Conservation (phyloP, 306 rosid species). For the Trichosanthes cucumerina region DNA sequence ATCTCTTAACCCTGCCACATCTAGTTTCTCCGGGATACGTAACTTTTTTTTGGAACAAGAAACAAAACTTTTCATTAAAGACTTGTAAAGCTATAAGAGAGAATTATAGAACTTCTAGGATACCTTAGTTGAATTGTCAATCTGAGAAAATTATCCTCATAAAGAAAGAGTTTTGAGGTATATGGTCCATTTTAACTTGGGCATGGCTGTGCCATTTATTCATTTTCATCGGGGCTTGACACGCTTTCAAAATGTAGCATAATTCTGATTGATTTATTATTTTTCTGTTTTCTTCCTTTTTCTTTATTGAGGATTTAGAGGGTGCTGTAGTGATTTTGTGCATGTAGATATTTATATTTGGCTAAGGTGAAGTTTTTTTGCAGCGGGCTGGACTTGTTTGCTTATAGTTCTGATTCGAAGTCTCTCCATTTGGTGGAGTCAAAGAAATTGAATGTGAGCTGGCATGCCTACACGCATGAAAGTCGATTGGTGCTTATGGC, state of each 20-base stretch:
- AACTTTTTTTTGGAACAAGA: too few relatives aligned
- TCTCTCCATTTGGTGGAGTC: constrained; percentile 76
- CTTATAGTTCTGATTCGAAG: constrained; percentile 52
- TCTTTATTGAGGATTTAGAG: background rate
- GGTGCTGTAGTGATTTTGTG: background rate
- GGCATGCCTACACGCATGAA: constrained; percentile 93
- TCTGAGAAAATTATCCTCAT: background rate
- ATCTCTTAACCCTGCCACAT: background rate
- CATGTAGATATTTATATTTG: constrained; percentile 2
- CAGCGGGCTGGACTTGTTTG: constrained; percentile 92
- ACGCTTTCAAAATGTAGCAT: background rate
- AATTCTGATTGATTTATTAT: background rate
- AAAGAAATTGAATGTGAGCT: constrained; percentile 73
- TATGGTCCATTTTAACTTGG: background rate
- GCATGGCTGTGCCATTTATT: background rate
- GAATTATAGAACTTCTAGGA: background rate
- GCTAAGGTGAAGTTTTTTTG: constrained; percentile 18
- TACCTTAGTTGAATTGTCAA: background rate
- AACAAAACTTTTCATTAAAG: too few relatives aligned
- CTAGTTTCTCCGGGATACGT: background rate
- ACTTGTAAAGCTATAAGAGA: background rate
- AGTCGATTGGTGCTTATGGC: constrained; percentile 98
- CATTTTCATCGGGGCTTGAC: background rate
- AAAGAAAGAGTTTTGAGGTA: background rate
- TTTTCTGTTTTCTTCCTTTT: background rate